A percentile compares a stretch with the other conserved stretches of the same genome.
phyloP scores from a whole-genome alignment of 495 filamentous ascomycete genomes.

The Aspergillus avenaceus region DNA sequence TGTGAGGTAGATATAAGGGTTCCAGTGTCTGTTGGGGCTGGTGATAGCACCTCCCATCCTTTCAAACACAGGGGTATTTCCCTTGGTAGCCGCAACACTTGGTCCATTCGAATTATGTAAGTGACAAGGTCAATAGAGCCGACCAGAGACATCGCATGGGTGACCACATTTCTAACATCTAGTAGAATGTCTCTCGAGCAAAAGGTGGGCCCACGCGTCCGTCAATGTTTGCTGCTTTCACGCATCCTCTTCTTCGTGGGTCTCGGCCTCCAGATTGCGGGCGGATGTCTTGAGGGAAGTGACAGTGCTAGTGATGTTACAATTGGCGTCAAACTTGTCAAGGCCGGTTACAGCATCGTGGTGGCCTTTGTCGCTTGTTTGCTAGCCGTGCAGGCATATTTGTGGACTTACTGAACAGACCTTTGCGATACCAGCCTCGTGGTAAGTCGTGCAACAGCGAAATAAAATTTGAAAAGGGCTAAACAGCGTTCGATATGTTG shows the following conservation, averaged over 20 bases:
- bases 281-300: conserved; percentile 21
- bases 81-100: no score
- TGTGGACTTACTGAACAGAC: conserved; percentile 16
- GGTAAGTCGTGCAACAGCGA: conserved; percentile 1
- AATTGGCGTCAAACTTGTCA: conserved; percentile 19
- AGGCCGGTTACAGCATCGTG: conserved; percentile 24
- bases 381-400: conserved; percentile 17
- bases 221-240: conserved; percentile 8
- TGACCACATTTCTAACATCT: neutral
- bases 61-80: no score
- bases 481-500: no score
- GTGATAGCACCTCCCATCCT: no score
- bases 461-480: no score
- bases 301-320: conserved; percentile 7
- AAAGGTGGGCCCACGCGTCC: conserved; percentile 7
- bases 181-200: conserved; percentile 6
- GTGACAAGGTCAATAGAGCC: no score
- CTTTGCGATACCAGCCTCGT: conserved; percentile 10
- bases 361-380: conserved; percentile 20
- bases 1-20: no score
- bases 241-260: conserved; percentile 22
- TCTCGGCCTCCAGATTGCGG: conserved; percentile 20
- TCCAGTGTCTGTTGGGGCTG: no score
- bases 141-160: no score
- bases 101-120: no score